Evolutionary conservation across 768 basidiomycete genomes (phyloP), one percentile per base, ranked within the genome.

Genomic region (Gautieria morchelliformis): DNA sequence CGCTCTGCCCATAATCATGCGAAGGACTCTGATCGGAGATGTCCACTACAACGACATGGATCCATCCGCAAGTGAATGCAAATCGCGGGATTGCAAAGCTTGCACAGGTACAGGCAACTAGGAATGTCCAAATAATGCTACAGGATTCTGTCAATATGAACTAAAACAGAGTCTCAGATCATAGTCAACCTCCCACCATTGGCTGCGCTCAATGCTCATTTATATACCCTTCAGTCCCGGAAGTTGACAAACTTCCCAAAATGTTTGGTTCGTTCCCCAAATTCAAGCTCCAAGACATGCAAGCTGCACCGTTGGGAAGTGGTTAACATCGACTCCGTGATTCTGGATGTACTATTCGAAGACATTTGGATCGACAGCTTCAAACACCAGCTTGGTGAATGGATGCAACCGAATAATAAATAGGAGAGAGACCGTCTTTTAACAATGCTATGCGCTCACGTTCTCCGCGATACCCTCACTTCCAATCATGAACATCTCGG

Each of bases 391-490:
- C 56, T 74, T 73, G 40, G 73, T 70, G 44, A 70, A 66, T 8
- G 74, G 74, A 6, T 76, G 67, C 5, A 65, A 68, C 37, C 70
- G 69, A 30, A 70, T 72, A n/a, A n/a, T n/a, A n/a, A 40, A 77
- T 72, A 10, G 67, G 67, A 24, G 72, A 73, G 51, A 77, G 75
- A 39, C 70, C 73, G 59, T 77, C 75, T 48, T n/a, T 71, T 75
- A 27, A 24, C 17, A 5, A 7, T 72, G 69, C 72, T 70, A 74
- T 12, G 58, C 62, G 41, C 66, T 63, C 33, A 77, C 75, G 63
- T 76, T 76, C 62, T 77, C 75, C 0, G 74, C 75, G 61, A 77
- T 76, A 12, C 75, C 73, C 58, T 74, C 75, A 56, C 72, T 74
- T 60, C 77, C 74, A 48, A 75, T 77, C 74, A 74, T 73, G 46